phyloP scores from a whole-genome alignment of 2,329 filamentous ascomycete species.

The Xylaria sp. region DNA sequence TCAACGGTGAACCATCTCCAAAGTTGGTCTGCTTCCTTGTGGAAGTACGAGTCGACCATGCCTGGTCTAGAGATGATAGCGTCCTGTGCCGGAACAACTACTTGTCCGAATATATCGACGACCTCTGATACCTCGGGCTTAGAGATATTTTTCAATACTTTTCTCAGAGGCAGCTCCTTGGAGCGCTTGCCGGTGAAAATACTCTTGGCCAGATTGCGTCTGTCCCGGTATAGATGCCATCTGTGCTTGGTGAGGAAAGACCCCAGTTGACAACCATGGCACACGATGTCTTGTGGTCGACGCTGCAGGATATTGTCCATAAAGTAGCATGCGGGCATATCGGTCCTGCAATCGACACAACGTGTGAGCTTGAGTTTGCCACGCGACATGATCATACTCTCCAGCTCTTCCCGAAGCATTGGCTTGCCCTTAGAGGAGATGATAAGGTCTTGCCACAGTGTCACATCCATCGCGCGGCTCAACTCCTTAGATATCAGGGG shows the following conservation, averaged over 20 bases:
- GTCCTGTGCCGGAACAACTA: background rate
- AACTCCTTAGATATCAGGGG: background rate
- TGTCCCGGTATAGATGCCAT: constrained; percentile 11
- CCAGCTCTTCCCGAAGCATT: constrained; percentile 10
- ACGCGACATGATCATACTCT: background rate
- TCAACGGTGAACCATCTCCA: background rate
- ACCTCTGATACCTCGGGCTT: background rate
- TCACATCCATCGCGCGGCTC: constrained; percentile 17
- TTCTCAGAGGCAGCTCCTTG: background rate
- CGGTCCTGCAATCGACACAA: constrained; percentile 35
- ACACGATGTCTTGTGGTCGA: constrained; percentile 12
- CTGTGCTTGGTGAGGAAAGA: background rate
- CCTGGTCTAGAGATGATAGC: constrained; percentile 5
- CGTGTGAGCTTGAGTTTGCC: background rate
- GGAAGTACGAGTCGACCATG: background rate
- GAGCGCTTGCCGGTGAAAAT: background rate
- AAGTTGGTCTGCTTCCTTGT: background rate
- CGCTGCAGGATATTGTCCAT: background rate
- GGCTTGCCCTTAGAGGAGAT: constrained; percentile 37
- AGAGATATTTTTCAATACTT: constrained; percentile 4
- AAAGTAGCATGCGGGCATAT: constrained; percentile 39
- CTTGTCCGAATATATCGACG: no score
- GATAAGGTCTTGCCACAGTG: constrained; percentile 39
- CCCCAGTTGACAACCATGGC: constrained; percentile 42
- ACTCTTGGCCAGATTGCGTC: background rate